Base-by-base conservation (phyloP, 176 grass and related monocot species). In the Raddia guianensis region DNA sequence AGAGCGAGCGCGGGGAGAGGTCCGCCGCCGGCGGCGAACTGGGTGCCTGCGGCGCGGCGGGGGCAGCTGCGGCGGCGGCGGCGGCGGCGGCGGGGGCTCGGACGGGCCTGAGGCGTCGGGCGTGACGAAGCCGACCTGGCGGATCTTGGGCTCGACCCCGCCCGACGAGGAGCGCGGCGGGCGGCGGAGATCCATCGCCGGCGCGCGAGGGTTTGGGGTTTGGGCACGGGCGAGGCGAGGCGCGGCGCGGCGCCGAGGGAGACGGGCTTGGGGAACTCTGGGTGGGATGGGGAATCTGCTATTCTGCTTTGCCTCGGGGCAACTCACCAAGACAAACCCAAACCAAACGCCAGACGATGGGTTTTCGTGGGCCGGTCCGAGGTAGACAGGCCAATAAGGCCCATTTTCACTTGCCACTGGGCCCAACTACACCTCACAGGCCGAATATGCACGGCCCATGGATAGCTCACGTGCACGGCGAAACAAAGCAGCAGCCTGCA, bases 41-140 rank as follows among this genome's bases (percentile, higher is more conserved):
- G n/a, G 51, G 50, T 13, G 44, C 51, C 45, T 58, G 43, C 37
- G 14, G 32, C 9, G 57, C 12, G 73, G 52, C 89, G 76, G 5
- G 68, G 48, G 15, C n/a, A 58, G 64, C 55, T 3, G 48, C 5
- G 7, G 53, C 40, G 4, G 37, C 37, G 4, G 37, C 37, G 49
- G 45, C 62, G 1, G 76, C 79, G 19, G 44, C 42, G 57, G 76
- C 49, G 61, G 55, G 66, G 77, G 5, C 34, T 76, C 84, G 69
- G 84, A 81, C 12, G 76, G 62, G 59, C 50, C 82, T 33, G 85
- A 77, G 10, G 82, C 68, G 55, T 76, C 82, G 0, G 83, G 95
- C 45, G 95, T 98, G 72, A 95, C 71, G 82, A 98, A 95, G 0
- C 90, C 92, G 0, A 95, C 96, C 92, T 95, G 92, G 35, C 90